These are phyloP conservation scores for slime mould (Dictyostelium discoideum) DNA, from an alignment of 78 protist genomes.

Conservation along the genomic window DNA sequence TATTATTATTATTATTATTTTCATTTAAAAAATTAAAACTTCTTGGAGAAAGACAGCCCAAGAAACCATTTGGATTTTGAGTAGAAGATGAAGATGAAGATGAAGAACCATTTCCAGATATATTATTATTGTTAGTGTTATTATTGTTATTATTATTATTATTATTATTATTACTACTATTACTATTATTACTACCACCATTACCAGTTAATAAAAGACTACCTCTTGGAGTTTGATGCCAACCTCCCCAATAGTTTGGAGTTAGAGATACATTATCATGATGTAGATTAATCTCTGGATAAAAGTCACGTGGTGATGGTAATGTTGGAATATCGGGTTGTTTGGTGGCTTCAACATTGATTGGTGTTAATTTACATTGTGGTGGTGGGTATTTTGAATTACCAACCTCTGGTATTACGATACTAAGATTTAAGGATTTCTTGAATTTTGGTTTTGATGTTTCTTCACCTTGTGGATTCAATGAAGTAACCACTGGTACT, in stretches of 20 bases:
- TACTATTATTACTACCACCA: neutral
- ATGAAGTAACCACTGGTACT: constrained; percentile 40
- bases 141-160: neutral
- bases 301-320: constrained; percentile 69
- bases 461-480: neutral
- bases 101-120: neutral
- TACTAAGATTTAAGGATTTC: constrained; percentile 15
- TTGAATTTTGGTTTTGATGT: constrained; percentile 50
- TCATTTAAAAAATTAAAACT: neutral
- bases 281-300: constrained; percentile 18
- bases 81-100: neutral
- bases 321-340: constrained; percentile 55
- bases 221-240: neutral
- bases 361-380: constrained; percentile 12
- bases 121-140: neutral
- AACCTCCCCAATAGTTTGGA: neutral
- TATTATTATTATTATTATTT: neutral
- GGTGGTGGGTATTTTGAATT: constrained; percentile 17
- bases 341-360: neutral
- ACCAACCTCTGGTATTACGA: constrained; percentile 40
- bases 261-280: neutral
- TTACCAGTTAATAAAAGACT: neutral
- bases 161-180: neutral
- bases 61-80: neutral
- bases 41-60: constrained; percentile 1